Base-by-base conservation (phyloP, 2,329 filamentous ascomycete genomes). In the Fusarium pseudonygamai region DNA sequence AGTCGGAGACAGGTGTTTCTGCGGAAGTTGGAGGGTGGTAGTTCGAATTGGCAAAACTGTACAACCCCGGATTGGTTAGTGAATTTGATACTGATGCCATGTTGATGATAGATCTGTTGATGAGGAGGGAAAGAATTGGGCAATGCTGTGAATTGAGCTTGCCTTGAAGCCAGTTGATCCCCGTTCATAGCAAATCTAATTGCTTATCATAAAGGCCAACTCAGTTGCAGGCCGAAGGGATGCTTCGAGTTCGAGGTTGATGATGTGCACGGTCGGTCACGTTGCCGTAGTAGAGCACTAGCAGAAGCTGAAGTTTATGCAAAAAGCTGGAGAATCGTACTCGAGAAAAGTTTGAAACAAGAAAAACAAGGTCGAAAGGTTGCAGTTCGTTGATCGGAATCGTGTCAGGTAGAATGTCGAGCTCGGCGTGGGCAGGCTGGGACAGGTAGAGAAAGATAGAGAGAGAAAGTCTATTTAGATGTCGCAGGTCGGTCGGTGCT, bases 31-130 rank as follows among this genome's bases (percentile, higher is more conserved):
- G 87, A 78, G 88, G 88, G 80, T 87, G 87, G 85, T 87, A 86
- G 86, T 87, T 89, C 84, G 87, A 84, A 84, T 89, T 87, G 85
- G 88, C 88, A 88, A 89, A 89, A 86, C 89, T 91, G 79, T 73
- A 66, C 66, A 66, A 75, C 59, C 76, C 67, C 43, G 62, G 57
- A 75, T 63, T 64, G 69, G 73, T 87, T 77, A 86, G 83, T 80
- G 65, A 75, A 75, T 70, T 60, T 60, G n/a, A 30, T 26, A 47
- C 58, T 67, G 39, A 66, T 64, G 59, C 26, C 71, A 70, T 62
- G 58, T 43, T 60, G 53, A 47, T 50, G 50, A 39, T 47, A 53
- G 64, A 62, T 68, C 57, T 67, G 69, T 66, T 72, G 60, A 43
- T 62, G 42, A 30, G 59, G 60, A 49, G 46, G 45, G 32, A 43